A percentile compares a stretch with the other conserved stretches of the same genome.
Evolutionary conservation across 148 eudicot genomes (phyloP).

Genomic region (Rhododendron vialii): DNA sequence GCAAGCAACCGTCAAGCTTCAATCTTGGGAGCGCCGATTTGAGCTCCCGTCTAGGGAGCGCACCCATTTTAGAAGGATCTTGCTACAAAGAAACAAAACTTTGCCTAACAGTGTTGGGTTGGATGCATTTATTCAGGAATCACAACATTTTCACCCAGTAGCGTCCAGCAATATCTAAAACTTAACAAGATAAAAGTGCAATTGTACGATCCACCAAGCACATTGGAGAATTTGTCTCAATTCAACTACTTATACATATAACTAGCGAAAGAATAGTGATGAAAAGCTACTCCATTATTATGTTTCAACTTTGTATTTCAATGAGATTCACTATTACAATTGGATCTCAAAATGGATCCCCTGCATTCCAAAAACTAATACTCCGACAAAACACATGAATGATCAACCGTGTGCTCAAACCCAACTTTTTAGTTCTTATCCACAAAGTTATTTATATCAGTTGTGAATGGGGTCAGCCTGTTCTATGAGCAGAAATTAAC

Average conservation of each 20-base stretch:
- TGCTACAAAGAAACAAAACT: neutral
- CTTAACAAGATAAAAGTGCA: neutral
- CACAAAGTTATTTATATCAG: neutral
- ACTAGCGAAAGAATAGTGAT: neutral
- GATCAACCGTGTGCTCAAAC: neutral
- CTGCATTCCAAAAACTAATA: neutral
- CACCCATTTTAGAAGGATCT: too few relatives aligned
- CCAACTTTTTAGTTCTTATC: neutral
- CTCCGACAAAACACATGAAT: neutral
- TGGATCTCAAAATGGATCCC: neutral
- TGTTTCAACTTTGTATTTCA: neutral
- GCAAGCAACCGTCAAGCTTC: too few relatives aligned
- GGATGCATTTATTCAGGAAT: neutral
- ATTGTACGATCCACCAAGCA: neutral
- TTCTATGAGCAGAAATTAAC: neutral
- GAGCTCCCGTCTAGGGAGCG: too few relatives aligned
- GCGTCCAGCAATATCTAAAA: neutral
- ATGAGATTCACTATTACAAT: neutral
- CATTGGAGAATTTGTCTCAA: neutral
- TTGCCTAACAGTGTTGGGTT: neutral
- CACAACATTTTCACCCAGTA: neutral
- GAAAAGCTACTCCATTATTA: neutral
- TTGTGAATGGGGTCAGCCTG: neutral
- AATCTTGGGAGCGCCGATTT: too few relatives aligned
- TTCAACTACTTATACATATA: neutral